Evolutionary conservation across 2,329 filamentous ascomycete genomes (phyloP).

Genomic region (Bipolaris oryzae): DNA sequence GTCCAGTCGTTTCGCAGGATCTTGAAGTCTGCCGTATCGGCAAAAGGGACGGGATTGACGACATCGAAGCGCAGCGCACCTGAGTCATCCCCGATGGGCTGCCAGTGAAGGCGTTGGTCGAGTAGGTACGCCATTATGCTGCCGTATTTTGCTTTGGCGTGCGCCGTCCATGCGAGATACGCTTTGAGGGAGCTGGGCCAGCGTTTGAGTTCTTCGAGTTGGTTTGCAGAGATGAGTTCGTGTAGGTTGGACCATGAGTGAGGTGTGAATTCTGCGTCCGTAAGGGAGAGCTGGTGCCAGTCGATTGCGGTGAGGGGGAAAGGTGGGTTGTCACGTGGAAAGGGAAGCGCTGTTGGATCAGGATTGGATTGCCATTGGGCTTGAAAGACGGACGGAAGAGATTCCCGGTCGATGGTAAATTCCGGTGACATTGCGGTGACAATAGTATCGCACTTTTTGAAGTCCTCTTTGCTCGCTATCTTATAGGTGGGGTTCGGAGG

Average conservation of each 20-base stretch:
- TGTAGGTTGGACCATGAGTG: conserved; percentile 45
- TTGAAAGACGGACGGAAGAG: conserved; percentile 40
- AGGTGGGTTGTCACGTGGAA: conserved; percentile 42
- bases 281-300: conserved; percentile 42
- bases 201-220: conserved; percentile 63
- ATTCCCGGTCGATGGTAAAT: conserved; percentile 28
- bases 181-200: conserved; percentile 64
- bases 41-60: conserved; percentile 59
- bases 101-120: conserved; percentile 61
- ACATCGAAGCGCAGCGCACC: conserved; percentile 48
- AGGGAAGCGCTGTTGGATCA: conserved; percentile 44
- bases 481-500: background rate
- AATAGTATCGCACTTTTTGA: background rate
- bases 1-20: conserved; percentile 69
- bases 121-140: conserved; percentile 64
- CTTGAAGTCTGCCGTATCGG: conserved; percentile 59
- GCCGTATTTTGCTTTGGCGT: conserved; percentile 62
- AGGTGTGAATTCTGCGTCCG: conserved; percentile 41
- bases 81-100: conserved; percentile 19
- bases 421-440: conserved; percentile 18
- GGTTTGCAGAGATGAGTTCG: conserved; percentile 52
- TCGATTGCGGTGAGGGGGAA: conserved; percentile 45
- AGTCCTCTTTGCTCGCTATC: background rate
- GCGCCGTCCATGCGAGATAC: conserved; percentile 64
- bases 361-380: conserved; percentile 37